Evolutionary conservation across 345 rosid genomes (phyloP).

Genomic region (Garcia nutans): DNA sequence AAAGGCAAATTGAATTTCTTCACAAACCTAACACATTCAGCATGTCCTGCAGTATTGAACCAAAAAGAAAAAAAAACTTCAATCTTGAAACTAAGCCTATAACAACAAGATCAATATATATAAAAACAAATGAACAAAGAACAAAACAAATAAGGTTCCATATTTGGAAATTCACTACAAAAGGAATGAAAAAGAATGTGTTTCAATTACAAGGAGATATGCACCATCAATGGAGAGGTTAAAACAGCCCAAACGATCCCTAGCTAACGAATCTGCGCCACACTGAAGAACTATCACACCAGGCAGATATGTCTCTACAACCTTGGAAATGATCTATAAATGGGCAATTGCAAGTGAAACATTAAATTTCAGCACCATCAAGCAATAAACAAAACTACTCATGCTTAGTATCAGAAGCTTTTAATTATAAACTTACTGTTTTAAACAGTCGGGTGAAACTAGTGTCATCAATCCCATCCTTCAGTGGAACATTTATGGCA

Average conservation of each 20-base stretch:
- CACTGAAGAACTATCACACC: conserved; percentile 96
- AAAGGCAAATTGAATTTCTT: conserved; percentile 91
- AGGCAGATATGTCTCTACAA: conserved; percentile 87
- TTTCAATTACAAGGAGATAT: conserved; percentile 48
- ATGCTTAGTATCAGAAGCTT: conserved; percentile 5
- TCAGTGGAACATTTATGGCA: conserved; percentile 93
- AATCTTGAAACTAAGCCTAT: not conserved
- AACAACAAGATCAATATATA: conserved; percentile 8
- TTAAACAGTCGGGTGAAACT: conserved; percentile 95
- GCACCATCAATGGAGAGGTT: conserved; percentile 98
- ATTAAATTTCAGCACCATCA: conserved; percentile 5
- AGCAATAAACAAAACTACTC: conserved; percentile 11
- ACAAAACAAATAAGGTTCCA: conserved; percentile 1
- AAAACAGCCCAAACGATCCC: conserved; percentile 96
- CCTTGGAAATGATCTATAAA: conserved; percentile 73
- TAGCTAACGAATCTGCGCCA: conserved; percentile 98
- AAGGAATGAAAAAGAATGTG: conserved; percentile 14
- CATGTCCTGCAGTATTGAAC: conserved; percentile 64
- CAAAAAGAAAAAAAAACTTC: not conserved
- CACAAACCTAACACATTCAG: conserved; percentile 91
- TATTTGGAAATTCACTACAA: not conserved
- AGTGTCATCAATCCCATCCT: conserved; percentile 94
- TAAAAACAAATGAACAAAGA: conserved; percentile 7
- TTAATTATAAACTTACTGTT: conserved; percentile 54
- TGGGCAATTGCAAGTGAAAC: conserved; percentile 17